Evolutionary conservation across 495 filamentous ascomycete species (phyloP), one percentile per base, ranked within the genome.

Genomic region (Annulohypoxylon bovei): DNA sequence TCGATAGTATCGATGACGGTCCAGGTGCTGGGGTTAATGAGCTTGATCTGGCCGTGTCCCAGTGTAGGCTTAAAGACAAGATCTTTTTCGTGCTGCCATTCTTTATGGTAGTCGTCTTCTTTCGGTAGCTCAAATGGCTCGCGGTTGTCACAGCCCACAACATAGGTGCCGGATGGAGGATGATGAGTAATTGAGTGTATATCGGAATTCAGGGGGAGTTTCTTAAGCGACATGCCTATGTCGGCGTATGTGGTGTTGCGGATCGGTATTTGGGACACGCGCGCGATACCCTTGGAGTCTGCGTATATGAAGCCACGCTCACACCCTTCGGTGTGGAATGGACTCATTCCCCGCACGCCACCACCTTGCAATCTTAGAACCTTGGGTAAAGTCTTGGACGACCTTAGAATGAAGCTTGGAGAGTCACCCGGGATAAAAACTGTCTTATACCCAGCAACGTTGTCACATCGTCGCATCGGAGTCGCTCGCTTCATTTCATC

Each of bases 221-320:
- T 93, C 68, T 83, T 87, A 23, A 91, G 78, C 3, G 89, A 82
- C 85, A 94, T 89, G 14, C 90, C 87, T 20, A 90, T 85, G 57
- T 93, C 90, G 35, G 84, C 81, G 60, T 92, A 92, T 42, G 85
- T 88, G 14, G 84, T 88, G 60, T 83, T 77, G 25, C 85, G 79
- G 0, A 77, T 67, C 1, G 91, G 90, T 9, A 98, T 76, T 74
- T 91, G 88, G 16, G 87, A 91, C 2, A 92, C 85, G 18, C 88
- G 84, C 6, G 93, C 85, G 12, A 86, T 83, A 14, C 89, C 87
- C 75, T 90, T 78, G 18, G 75, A 77, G 79, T 96, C 91, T 20
- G 94, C 81, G 72, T 93, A 95, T 32, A 93, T 88, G 72, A 96
- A 96, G 0, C 95, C 94, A 39, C 87, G 84, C 23, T 92, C 88